A percentile compares a stretch with the other conserved stretches of the same genome.
These are phyloP conservation scores for Beauveria rudraprayagi DNA, from an alignment of 2,329 filamentous ascomycete genomes.

Conservation along the genomic window DNA sequence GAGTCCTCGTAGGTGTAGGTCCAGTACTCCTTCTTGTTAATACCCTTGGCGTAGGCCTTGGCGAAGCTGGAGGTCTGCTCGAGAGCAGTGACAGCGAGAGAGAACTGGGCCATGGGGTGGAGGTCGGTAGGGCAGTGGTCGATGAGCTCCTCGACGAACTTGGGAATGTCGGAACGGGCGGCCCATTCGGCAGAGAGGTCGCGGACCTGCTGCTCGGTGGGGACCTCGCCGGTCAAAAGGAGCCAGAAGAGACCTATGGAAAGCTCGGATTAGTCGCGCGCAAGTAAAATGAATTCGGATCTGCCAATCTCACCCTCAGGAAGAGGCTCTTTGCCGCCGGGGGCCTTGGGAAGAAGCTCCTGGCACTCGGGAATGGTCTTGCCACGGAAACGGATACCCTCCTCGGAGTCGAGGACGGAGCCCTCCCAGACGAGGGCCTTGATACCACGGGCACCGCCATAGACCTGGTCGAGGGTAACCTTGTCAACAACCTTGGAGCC, in stretches of 20 bases:
- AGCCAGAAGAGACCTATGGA: slow-evolving; percentile 91
- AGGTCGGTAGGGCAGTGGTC: slow-evolving; percentile 98
- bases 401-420: slow-evolving; percentile 94
- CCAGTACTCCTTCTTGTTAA: slow-evolving; percentile 99
- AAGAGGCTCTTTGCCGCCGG: slow-evolving; percentile 91
- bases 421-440: slow-evolving; percentile 99
- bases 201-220: slow-evolving; percentile 95
- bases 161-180: slow-evolving; percentile 91
- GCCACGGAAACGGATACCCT: slow-evolving; percentile 98
- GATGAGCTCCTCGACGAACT: slow-evolving; percentile 98
- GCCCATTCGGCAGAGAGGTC: slow-evolving; percentile 98
- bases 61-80: slow-evolving; percentile 97
- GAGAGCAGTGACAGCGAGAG: slow-evolving; percentile 91
- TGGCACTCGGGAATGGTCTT: slow-evolving; percentile 99
- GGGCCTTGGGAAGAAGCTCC: slow-evolving; percentile 91
- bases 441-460: slow-evolving; percentile 97
- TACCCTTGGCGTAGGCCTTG: slow-evolving; percentile 97
- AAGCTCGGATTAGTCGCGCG: background rate
- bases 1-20: slow-evolving; percentile 98
- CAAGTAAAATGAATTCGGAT: background rate
- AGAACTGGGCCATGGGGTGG: slow-evolving; percentile 99
- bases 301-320: slow-evolving; percentile 62
- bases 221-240: slow-evolving; percentile 94
- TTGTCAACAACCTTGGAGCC: slow-evolving; percentile 93
- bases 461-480: slow-evolving; percentile 98